Evolutionary conservation across 495 filamentous ascomycete genomes (phyloP).

Genomic region (Neurospora sp.): DNA sequence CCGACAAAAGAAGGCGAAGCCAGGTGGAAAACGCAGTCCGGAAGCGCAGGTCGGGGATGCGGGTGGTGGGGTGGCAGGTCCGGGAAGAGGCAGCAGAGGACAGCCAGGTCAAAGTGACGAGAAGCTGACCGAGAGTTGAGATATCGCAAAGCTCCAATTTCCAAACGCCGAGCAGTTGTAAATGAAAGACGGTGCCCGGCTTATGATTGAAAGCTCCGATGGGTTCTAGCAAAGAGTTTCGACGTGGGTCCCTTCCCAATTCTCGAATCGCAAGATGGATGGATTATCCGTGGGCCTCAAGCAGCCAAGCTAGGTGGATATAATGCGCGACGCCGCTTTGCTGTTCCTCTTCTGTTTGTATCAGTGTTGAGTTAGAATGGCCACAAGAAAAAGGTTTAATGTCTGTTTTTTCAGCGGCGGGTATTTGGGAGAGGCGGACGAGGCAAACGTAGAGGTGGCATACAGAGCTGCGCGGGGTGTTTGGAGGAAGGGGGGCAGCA

Average conservation of each 20-base stretch:
- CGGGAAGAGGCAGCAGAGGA: not conserved
- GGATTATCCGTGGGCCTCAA: not conserved
- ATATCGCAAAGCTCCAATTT: not conserved
- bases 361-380: not conserved
- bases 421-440: not conserved
- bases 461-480: not conserved
- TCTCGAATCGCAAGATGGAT: not conserved
- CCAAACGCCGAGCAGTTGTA: not conserved
- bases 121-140: not conserved
- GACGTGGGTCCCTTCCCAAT: not conserved
- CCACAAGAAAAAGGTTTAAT: not conserved
- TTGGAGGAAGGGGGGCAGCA: not conserved
- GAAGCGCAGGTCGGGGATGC: not conserved
- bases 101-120: not conserved
- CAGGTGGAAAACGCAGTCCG: not conserved
- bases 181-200: not conserved
- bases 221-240: not conserved
- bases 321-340: not conserved
- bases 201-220: not conserved
- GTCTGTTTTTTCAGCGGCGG: not conserved
- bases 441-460: not conserved
- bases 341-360: not conserved
- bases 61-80: not conserved
- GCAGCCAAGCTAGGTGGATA: not conserved
- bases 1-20: not conserved